Conservation (phyloP, 805 yeast species). For the Metschnikowia continentalis region DNA sequence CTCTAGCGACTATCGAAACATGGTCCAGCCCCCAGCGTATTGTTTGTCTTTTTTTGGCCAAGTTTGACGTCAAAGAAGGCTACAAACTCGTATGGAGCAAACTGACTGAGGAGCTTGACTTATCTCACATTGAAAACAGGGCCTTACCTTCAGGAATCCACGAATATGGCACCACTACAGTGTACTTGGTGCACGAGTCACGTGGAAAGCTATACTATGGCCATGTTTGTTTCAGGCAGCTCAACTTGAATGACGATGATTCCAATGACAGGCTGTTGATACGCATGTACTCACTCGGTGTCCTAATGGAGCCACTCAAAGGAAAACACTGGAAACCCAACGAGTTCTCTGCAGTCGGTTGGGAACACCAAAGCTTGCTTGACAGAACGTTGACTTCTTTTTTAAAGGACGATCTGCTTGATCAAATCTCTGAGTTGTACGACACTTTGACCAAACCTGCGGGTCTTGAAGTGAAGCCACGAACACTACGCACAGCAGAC, state of each 20-base stretch:
- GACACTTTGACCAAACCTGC: slow-evolving; percentile 17
- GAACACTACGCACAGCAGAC: slow-evolving; percentile 16
- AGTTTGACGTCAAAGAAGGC: slow-evolving; percentile 34
- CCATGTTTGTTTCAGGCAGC: slow-evolving; percentile 29
- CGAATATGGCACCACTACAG: slow-evolving; percentile 26
- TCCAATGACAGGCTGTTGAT: slow-evolving; percentile 32
- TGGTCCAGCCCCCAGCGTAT: slow-evolving; percentile 22
- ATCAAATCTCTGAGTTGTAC: slow-evolving; percentile 17
- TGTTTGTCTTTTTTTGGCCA: slow-evolving; percentile 30
- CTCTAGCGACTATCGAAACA: slow-evolving; percentile 1
- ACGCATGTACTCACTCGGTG: slow-evolving; percentile 62
- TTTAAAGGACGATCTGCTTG: slow-evolving; percentile 20
- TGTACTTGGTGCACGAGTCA: slow-evolving; percentile 28
- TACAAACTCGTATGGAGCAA: slow-evolving; percentile 37
- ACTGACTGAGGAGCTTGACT: slow-evolving; percentile 15
- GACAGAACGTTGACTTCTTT: slow-evolving; percentile 23
- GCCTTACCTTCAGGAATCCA: slow-evolving; percentile 41
- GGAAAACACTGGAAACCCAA: slow-evolving; percentile 36
- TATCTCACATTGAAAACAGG: slow-evolving; percentile 35
- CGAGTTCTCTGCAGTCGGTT: slow-evolving; percentile 36
- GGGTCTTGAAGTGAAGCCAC: slow-evolving; percentile 12
- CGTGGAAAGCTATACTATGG: slow-evolving; percentile 31
- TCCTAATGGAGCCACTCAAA: slow-evolving; percentile 45
- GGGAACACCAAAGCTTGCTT: slow-evolving; percentile 40
- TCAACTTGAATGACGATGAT: slow-evolving; percentile 10